Percentiles rank a stretch among this genome's conserved stretches.
Conservation (phyloP, 352 stramenopile genomes). For the Hyphochytrium catenoides region DNA sequence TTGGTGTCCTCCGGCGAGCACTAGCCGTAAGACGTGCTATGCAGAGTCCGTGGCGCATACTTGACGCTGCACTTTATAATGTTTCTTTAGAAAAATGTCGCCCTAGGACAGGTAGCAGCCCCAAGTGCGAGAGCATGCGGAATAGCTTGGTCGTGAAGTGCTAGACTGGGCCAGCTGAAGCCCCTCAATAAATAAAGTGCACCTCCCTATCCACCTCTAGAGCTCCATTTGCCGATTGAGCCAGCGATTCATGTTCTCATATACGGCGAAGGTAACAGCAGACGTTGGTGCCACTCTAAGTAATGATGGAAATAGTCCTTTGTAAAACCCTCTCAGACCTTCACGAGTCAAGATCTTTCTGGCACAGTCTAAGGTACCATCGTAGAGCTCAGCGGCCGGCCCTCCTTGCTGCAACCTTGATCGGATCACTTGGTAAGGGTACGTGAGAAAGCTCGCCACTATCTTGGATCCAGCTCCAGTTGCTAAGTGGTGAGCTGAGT, state of each 20-base stretch:
- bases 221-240: too few species aligned
- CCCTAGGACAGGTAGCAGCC: too few species aligned
- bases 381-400: conserved; percentile 48
- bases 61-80: too few species aligned
- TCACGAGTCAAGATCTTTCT: conserved; percentile 69
- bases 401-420: conserved; percentile 77
- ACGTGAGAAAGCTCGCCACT: conserved; percentile 62
- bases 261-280: conserved; percentile 75
- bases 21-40: too few species aligned
- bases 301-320: conserved; percentile 80
- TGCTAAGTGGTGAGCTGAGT: conserved; percentile 22
- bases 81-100: too few species aligned
- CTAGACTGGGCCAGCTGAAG: too few species aligned
- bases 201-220: too few species aligned
- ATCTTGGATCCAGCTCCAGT: conserved; percentile 53
- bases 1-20: too few species aligned
- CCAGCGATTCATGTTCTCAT: conserved; percentile 42
- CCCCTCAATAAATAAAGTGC: too few species aligned
- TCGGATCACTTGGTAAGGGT: conserved; percentile 92
- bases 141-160: too few species aligned
- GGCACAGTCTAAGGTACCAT: conserved; percentile 63
- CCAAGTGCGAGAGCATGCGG: too few species aligned
- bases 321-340: conserved; percentile 78
- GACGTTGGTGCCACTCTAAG: conserved; percentile 85
- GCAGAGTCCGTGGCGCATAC: too few species aligned